Conservation (phyloP, 371 early-diverging fungal species). For the Dichotomocladium elegans region DNA sequence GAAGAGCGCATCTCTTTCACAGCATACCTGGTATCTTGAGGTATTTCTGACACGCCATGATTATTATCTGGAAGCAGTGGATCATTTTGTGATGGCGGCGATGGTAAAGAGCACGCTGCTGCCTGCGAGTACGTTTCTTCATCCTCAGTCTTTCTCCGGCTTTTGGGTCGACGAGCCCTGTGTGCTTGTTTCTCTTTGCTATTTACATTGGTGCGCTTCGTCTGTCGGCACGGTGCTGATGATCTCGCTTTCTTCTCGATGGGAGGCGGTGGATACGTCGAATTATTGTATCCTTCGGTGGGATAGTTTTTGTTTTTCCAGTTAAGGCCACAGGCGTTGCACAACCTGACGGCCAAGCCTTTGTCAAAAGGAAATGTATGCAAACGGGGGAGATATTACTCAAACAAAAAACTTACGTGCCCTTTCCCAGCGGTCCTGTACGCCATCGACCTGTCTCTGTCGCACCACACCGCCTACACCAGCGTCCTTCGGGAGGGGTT, state of each 20-base stretch:
- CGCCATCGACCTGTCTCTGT: constrained; percentile 30
- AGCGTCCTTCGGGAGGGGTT: not conserved
- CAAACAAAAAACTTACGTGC: constrained; percentile 21
- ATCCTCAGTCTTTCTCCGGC: not conserved
- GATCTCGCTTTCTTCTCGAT: not conserved
- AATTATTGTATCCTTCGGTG: not conserved
- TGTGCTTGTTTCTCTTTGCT: not conserved
- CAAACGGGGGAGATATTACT: not conserved
- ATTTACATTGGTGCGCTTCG: not conserved
- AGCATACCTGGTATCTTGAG: not conserved
- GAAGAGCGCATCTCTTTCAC: not conserved
- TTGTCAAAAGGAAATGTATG: not conserved
- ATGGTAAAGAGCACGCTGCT: not conserved
- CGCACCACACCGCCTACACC: constrained; percentile 18
- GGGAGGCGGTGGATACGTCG: not conserved
- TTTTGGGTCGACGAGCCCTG: no score
- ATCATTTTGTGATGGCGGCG: not conserved
- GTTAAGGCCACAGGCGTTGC: constrained; percentile 43
- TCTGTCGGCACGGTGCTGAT: not conserved
- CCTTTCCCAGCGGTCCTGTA: constrained; percentile 28
- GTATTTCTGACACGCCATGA: not conserved
- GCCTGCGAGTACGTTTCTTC: not conserved
- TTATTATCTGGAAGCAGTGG: no score
- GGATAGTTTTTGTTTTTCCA: constrained; percentile 12
- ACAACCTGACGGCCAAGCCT: no score